Conservation (phyloP, 805 yeast genomes). For the Wickerhamomyces bovis region DNA sequence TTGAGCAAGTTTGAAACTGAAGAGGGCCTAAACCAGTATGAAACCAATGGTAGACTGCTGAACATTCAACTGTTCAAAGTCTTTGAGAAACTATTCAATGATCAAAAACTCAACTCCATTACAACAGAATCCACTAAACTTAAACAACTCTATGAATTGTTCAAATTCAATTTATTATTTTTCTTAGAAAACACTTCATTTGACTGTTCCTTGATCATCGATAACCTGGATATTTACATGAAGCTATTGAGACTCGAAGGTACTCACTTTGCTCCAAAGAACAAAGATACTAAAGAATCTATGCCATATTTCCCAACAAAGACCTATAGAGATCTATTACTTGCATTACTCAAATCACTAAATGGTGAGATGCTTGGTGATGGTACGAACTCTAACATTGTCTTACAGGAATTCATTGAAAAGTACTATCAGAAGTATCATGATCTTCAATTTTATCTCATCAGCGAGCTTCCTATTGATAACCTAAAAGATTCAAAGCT, state of each 20-base stretch:
- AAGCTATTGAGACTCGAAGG: conserved; percentile 55
- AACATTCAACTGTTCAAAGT: conserved; percentile 18
- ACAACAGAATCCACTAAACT: conserved; percentile 55
- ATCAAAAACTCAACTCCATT: conserved; percentile 6
- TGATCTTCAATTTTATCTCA: conserved; percentile 76
- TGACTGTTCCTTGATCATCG: conserved; percentile 44
- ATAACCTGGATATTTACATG: conserved; percentile 48
- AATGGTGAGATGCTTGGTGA: conserved; percentile 38
- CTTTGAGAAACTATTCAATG: conserved; percentile 19
- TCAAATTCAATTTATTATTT: conserved; percentile 38
- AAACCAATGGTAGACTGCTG: conserved; percentile 15
- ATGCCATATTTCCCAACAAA: conserved; percentile 59
- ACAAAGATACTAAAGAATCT: conserved; percentile 11
- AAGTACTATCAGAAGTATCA: conserved; percentile 52
- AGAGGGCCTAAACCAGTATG: conserved; percentile 14
- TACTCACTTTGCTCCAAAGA: conserved; percentile 40
- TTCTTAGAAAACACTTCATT: conserved; percentile 34
- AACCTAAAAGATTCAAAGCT: conserved; percentile 6
- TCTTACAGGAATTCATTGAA: conserved; percentile 50
- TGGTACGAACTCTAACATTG: conserved; percentile 41
- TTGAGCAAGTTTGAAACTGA: conserved; percentile 16
- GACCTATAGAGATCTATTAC: conserved; percentile 38
- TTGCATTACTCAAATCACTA: conserved; percentile 30
- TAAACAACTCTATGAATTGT: conserved; percentile 48
- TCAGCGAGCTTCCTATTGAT: conserved; percentile 38